A percentile compares a stretch with the other conserved stretches of the same genome.
phyloP scores from a whole-genome alignment of 2,329 filamentous ascomycete species.

The Thermochaetoides dissita region DNA sequence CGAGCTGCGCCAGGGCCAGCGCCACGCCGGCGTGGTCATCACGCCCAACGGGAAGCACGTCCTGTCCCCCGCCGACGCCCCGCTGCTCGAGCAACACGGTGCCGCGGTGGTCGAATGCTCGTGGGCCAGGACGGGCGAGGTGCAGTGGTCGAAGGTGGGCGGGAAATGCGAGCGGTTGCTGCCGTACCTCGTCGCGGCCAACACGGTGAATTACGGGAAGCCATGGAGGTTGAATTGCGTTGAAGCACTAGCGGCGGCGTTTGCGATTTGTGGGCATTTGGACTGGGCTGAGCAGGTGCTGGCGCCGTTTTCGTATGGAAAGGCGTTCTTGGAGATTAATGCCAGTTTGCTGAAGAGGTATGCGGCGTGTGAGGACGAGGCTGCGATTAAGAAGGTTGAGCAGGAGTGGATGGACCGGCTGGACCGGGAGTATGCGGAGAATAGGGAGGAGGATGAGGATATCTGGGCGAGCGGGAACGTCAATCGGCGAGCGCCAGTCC shows the following conservation, averaged over 20 bases:
- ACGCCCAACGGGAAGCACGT: slow-evolving; percentile 85
- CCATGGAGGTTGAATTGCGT: slow-evolving; percentile 93
- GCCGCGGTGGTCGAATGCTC: slow-evolving; percentile 95
- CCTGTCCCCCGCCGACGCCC: slow-evolving; percentile 68
- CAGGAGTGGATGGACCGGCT: slow-evolving; percentile 79
- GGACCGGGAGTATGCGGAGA: slow-evolving; percentile 78
- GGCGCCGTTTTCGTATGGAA: slow-evolving; percentile 74
- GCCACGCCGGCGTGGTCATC: slow-evolving; percentile 82
- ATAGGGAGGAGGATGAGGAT: slow-evolving; percentile 56
- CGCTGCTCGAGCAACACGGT: slow-evolving; percentile 73
- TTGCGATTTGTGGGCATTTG: slow-evolving; percentile 77
- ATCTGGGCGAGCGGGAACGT: slow-evolving; percentile 86
- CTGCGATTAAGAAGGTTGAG: slow-evolving; percentile 70
- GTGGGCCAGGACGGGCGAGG: slow-evolving; percentile 84
- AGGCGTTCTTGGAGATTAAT: slow-evolving; percentile 85
- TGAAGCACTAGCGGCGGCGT: slow-evolving; percentile 84
- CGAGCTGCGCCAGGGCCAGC: slow-evolving; percentile 80
- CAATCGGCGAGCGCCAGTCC: slow-evolving; percentile 47
- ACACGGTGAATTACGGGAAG: slow-evolving; percentile 92
- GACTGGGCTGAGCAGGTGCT: slow-evolving; percentile 85
- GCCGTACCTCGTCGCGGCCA: slow-evolving; percentile 91
- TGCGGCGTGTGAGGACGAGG: slow-evolving; percentile 68
- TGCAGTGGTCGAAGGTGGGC: slow-evolving; percentile 82
- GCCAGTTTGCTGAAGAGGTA: slow-evolving; percentile 68
- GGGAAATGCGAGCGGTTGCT: slow-evolving; percentile 83